Percentiles rank a stretch among this genome's conserved stretches.
phyloP scores from a whole-genome alignment of 2,329 filamentous ascomycete species.

The Pseudodiploospora longispora region DNA sequence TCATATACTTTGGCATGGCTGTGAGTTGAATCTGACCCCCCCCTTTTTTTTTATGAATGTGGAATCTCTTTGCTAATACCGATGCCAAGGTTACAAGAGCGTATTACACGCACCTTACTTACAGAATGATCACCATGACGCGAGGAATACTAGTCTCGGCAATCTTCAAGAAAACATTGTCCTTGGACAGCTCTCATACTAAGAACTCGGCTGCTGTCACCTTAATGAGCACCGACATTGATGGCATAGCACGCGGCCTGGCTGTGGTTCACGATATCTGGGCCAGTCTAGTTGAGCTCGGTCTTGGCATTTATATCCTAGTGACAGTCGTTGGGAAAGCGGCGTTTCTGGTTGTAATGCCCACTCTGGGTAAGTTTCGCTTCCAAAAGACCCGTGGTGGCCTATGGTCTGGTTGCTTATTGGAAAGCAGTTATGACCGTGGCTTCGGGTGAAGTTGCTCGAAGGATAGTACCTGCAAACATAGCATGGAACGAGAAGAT shows the following conservation, averaged over 20 bases:
- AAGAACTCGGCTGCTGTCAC: constrained; percentile 30
- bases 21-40: constrained; percentile 15
- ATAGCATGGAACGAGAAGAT: constrained; percentile 20
- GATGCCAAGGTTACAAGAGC: constrained; percentile 16
- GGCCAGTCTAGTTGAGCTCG: constrained; percentile 20
- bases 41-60: background rate
- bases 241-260: constrained; percentile 20
- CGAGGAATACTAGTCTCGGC: constrained; percentile 29
- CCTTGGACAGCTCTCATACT: constrained; percentile 18
- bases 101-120: constrained; percentile 23
- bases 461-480: constrained; percentile 34
- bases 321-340: constrained; percentile 3
- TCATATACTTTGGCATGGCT: constrained; percentile 34
- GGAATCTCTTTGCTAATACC: constrained; percentile 10
- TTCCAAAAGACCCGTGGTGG: background rate
- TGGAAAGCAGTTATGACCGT: constrained; percentile 29
- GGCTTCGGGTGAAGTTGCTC: constrained; percentile 31
- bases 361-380: constrained; percentile 43
- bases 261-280: constrained; percentile 23
- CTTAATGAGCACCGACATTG: constrained; percentile 38
- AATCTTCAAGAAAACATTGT: constrained; percentile 39
- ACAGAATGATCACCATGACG: constrained; percentile 22
- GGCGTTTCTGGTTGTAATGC: constrained; percentile 46
- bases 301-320: constrained; percentile 9
- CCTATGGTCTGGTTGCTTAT: no score